Evolutionary conservation across 2,329 filamentous ascomycete genomes (phyloP).

Genomic region (Neofusicoccum sp.): DNA sequence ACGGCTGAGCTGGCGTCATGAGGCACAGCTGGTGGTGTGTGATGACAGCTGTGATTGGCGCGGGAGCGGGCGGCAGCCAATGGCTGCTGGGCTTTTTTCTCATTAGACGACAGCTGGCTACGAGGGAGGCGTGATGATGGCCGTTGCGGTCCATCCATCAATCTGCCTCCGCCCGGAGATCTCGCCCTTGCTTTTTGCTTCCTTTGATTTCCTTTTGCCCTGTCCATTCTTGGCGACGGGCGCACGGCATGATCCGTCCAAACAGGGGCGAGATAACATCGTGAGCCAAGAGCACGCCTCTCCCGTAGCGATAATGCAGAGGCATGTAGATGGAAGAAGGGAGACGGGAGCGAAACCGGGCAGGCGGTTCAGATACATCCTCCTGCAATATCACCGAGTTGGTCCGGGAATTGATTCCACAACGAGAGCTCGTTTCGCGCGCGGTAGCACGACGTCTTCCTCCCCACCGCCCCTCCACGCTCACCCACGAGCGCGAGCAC

Average conservation of each 20-base stretch:
- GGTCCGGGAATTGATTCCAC: no score
- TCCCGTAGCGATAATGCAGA: neutral
- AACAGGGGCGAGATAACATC: neutral
- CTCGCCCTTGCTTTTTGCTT: neutral
- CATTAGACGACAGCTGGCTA: neutral
- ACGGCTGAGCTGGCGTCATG: neutral
- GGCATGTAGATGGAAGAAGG: neutral
- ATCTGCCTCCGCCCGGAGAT: neutral
- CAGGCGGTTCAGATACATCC: neutral
- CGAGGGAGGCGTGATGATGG: neutral
- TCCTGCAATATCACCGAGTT: neutral
- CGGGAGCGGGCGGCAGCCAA: neutral
- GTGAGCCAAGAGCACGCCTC: no score
- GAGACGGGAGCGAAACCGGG: neutral
- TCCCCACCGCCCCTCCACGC: neutral
- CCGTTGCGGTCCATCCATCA: slow-evolving; percentile 1
- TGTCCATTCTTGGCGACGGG: neutral
- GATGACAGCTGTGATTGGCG: neutral
- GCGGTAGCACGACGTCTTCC: neutral
- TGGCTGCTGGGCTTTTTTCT: neutral
- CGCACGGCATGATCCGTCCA: neutral
- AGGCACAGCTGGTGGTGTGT: neutral
- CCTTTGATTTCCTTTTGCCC: neutral
- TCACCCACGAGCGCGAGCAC: neutral
- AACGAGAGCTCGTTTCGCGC: neutral